Evolutionary conservation across 495 filamentous ascomycete genomes (phyloP).

Genomic region (Penicillium psychrofluorescens): DNA sequence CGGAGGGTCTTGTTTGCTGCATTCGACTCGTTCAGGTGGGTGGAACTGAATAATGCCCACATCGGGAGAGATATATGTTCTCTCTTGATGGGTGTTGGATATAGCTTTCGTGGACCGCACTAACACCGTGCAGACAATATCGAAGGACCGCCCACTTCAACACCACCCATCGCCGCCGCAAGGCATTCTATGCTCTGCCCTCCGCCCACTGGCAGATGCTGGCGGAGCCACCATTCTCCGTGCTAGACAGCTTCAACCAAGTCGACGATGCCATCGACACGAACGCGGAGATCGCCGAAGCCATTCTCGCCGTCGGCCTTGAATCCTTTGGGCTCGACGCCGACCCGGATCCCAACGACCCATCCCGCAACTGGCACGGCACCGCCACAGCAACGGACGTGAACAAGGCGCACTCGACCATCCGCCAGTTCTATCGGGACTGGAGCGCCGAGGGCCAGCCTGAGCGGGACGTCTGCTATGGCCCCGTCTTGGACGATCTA

Average conservation of each 20-base stretch:
- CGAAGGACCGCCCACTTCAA: constrained; percentile 75
- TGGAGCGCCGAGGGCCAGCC: constrained; percentile 73
- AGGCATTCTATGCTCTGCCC: constrained; percentile 87
- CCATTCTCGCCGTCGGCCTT: constrained; percentile 62
- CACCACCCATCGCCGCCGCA: constrained; percentile 79
- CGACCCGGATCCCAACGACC: constrained; percentile 22
- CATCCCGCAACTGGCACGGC: constrained; percentile 51
- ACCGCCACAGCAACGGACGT: constrained; percentile 62
- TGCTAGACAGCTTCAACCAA: constrained; percentile 64
- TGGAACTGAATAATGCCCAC: constrained; percentile 7
- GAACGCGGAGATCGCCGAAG: constrained; percentile 76
- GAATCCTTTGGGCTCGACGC: constrained; percentile 51
- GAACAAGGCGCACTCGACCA: constrained; percentile 83
- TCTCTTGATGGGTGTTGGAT: neutral
- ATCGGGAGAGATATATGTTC: neutral
- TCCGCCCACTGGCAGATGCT: constrained; percentile 74
- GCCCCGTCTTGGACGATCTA: constrained; percentile 60
- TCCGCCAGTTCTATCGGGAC: constrained; percentile 91
- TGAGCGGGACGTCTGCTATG: constrained; percentile 71
- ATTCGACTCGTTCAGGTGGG: constrained; percentile 81
- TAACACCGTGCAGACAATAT: constrained; percentile 57
- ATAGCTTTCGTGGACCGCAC: too few relatives aligned
- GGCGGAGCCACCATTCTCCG: constrained; percentile 69
- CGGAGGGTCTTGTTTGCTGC: constrained; percentile 65
- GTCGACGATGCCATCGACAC: constrained; percentile 84